phyloP scores from a whole-genome alignment of 768 basidiomycete species.

The Chiua virens region DNA sequence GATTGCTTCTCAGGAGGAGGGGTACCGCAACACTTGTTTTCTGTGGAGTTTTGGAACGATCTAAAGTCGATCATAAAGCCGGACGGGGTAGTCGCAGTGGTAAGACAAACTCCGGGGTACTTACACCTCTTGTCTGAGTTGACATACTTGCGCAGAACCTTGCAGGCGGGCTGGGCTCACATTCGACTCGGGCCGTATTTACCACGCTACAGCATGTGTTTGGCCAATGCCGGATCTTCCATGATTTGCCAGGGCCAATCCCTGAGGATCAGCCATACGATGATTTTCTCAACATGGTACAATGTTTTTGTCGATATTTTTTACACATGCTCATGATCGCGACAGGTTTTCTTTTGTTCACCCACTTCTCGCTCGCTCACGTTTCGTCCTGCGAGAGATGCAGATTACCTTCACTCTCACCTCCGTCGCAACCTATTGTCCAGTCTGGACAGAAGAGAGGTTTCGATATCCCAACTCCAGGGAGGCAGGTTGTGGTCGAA shows the following conservation, averaged over 20 bases:
- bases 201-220: slow-evolving; percentile 73
- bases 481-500: slow-evolving; percentile 16
- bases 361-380: slow-evolving; percentile 49
- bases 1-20: slow-evolving; percentile 94
- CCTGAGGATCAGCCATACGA: slow-evolving; percentile 46
- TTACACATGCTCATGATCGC: slow-evolving; percentile 4
- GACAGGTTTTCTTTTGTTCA: slow-evolving; percentile 83
- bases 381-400: slow-evolving; percentile 53
- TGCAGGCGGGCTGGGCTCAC: slow-evolving; percentile 66
- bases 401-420: slow-evolving; percentile 69
- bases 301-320: slow-evolving; percentile 17
- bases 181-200: slow-evolving; percentile 63
- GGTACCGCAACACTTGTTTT: slow-evolving; percentile 85
- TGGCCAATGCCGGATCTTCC: slow-evolving; percentile 78
- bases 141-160: slow-evolving; percentile 60
- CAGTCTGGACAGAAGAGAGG: slow-evolving; percentile 51
- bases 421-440: slow-evolving; percentile 62
- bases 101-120: slow-evolving; percentile 38
- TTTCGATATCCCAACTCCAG: slow-evolving; percentile 45
- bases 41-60: slow-evolving; percentile 78
- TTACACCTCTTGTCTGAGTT: not conserved
- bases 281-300: slow-evolving; percentile 74
- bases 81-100: slow-evolving; percentile 80
- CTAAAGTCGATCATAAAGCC: slow-evolving; percentile 61
- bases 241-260: slow-evolving; percentile 56